phyloP scores from a whole-genome alignment of 345 rosid species.

The Gossypium ekmanianum region DNA sequence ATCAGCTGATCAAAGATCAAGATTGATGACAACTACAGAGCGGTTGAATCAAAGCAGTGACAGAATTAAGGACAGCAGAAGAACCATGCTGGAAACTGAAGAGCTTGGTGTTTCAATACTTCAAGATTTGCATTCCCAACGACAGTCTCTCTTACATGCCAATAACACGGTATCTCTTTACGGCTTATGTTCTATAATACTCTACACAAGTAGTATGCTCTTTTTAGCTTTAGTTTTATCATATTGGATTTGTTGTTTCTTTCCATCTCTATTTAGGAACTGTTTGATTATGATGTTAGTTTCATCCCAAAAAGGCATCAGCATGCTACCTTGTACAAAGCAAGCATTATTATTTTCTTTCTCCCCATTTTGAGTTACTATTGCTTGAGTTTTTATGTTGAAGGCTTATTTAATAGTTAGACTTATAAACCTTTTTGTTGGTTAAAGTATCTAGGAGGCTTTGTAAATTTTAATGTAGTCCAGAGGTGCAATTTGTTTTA shows the following conservation, averaged over 20 bases:
- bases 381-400: background rate
- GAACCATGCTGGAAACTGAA: constrained; percentile 93
- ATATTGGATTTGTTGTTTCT: background rate
- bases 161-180: constrained; percentile 51
- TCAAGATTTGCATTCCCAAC: constrained; percentile 83
- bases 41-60: constrained; percentile 62
- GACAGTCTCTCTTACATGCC: constrained; percentile 80
- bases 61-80: constrained; percentile 81
- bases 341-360: background rate
- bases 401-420: background rate
- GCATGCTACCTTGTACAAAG: background rate
- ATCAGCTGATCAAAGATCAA: constrained; percentile 86
- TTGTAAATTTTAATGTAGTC: background rate
- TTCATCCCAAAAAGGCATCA: background rate
- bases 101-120: constrained; percentile 97
- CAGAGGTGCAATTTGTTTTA: background rate
- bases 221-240: background rate
- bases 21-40: constrained; percentile 76
- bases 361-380: background rate
- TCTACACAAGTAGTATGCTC: background rate
- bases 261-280: background rate
- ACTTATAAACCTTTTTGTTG: background rate
- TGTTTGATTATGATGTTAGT: background rate
- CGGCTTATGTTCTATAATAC: background rate
- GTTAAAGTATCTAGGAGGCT: background rate